Conservation (phyloP, 1,284 basidiomycete genomes). For the Marasmius oreades region DNA sequence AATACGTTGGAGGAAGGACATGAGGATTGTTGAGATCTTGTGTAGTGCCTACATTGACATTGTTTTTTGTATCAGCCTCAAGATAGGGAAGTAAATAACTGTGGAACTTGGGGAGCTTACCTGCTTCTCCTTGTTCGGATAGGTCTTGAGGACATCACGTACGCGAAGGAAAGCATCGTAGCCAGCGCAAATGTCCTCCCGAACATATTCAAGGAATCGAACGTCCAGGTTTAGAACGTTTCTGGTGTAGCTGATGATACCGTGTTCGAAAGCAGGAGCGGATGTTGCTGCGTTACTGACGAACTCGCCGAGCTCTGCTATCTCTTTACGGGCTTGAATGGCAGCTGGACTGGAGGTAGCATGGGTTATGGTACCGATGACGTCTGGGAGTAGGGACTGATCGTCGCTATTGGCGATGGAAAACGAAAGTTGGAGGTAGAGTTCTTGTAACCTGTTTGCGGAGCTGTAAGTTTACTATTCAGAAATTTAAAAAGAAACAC, state of each 20-base stretch:
- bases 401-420: slow-evolving; percentile 12
- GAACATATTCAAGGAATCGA: slow-evolving; percentile 9
- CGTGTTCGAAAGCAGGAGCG: slow-evolving; percentile 10
- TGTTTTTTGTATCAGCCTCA: not conserved
- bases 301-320: slow-evolving; percentile 13
- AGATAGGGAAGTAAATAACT: too few species aligned
- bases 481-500: not conserved
- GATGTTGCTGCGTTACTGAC: slow-evolving; percentile 7
- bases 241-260: slow-evolving; percentile 8
- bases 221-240: slow-evolving; percentile 11
- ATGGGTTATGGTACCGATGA: slow-evolving; percentile 12
- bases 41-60: slow-evolving; percentile 10
- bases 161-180: slow-evolving; percentile 11
- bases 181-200: slow-evolving; percentile 10
- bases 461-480: not conserved
- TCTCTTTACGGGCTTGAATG: slow-evolving; percentile 9
- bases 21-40: slow-evolving; percentile 11
- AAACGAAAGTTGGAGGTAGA: slow-evolving; percentile 12
- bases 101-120: too few species aligned
- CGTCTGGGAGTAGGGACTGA: slow-evolving; percentile 10
- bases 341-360: slow-evolving; percentile 11
- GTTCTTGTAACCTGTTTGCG: slow-evolving; percentile 8
- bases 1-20: slow-evolving; percentile 12
- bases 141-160: slow-evolving; percentile 8
- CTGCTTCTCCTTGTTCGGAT: slow-evolving; percentile 13